Conservation (phyloP, 2,329 filamentous ascomycete species). For the Rutstroemia sp. region DNA sequence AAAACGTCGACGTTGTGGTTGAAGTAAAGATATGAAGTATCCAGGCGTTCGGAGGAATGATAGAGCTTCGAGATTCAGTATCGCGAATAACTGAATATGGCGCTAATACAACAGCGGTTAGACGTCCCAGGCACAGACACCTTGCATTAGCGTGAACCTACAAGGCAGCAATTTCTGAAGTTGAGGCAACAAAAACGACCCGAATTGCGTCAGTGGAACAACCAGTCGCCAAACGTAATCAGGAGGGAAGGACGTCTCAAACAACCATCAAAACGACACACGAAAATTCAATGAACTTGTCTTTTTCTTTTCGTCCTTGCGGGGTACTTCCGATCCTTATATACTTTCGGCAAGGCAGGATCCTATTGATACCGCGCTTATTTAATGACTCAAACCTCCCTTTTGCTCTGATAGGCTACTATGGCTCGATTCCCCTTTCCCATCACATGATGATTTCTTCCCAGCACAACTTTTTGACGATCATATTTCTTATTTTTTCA, state of each 20-base stretch:
- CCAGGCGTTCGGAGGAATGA: not conserved
- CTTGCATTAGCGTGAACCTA: not conserved
- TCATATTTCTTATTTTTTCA: constrained; percentile 10
- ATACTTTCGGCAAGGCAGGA: constrained; percentile 19
- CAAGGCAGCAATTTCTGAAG: not conserved
- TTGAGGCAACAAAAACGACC: not conserved
- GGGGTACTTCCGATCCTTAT: constrained; percentile 15
- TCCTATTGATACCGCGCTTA: constrained; percentile 17
- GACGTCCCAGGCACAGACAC: not conserved
- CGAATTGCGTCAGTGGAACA: constrained; percentile 17
- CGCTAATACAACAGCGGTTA: not conserved
- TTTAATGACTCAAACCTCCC: constrained; percentile 21
- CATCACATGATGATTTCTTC: constrained; percentile 23
- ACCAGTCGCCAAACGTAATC: constrained; percentile 5
- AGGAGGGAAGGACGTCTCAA: not conserved
- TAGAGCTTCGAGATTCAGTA: not conserved
- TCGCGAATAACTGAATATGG: not conserved
- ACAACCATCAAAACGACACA: not conserved
- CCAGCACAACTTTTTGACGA: not conserved
- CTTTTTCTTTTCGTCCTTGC: not conserved
- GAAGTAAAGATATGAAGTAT: too few species aligned
- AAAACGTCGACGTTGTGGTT: too few species aligned
- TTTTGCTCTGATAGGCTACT: constrained; percentile 8
- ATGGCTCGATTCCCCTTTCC: constrained; percentile 6
- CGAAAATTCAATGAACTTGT: not conserved